These are phyloP conservation scores for Botryobasidium botryosum DNA, from an alignment of 768 basidiomycete species.

Conservation along the genomic window DNA sequence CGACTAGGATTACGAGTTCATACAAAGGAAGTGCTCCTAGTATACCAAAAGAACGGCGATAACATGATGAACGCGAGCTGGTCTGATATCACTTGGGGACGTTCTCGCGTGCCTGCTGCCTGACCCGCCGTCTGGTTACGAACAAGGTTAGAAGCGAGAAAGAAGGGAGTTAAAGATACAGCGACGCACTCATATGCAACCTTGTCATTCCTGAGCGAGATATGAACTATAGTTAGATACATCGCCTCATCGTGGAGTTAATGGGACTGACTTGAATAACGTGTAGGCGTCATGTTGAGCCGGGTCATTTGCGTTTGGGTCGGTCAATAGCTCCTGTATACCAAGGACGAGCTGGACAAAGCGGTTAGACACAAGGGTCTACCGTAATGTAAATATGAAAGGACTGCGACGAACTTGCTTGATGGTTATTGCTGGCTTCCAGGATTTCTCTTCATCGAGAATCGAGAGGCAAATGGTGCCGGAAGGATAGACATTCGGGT, in stretches of 20 bases:
- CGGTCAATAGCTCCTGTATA: constrained; percentile 87
- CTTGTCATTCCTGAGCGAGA: constrained; percentile 64
- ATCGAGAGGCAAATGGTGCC: constrained; percentile 97
- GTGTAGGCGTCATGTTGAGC: constrained; percentile 98
- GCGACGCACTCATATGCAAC: constrained; percentile 70
- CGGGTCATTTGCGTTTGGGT: constrained; percentile 93
- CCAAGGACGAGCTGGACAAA: constrained; percentile 31
- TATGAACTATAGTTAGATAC: constrained; percentile 3
- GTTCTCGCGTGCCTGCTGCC: constrained; percentile 78
- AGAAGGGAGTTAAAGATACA: not conserved
- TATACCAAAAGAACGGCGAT: too few species aligned
- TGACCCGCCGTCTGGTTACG: constrained; percentile 47
- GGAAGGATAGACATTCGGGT: constrained; percentile 97
- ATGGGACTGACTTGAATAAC: constrained; percentile 79
- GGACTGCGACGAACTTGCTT: constrained; percentile 54
- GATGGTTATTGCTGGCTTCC: constrained; percentile 98
- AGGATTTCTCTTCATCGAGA: constrained; percentile 94
- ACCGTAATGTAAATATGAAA: not conserved
- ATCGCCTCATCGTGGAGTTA: not conserved
- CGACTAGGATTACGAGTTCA: too few species aligned
- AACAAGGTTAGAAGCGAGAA: constrained; percentile 2
- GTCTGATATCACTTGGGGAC: constrained; percentile 66
- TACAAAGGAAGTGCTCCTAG: too few species aligned
- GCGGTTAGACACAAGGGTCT: not conserved
- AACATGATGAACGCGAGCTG: too few species aligned